Conservation (phyloP, 768 basidiomycete genomes). For the Pulveroboletus sp. region DNA sequence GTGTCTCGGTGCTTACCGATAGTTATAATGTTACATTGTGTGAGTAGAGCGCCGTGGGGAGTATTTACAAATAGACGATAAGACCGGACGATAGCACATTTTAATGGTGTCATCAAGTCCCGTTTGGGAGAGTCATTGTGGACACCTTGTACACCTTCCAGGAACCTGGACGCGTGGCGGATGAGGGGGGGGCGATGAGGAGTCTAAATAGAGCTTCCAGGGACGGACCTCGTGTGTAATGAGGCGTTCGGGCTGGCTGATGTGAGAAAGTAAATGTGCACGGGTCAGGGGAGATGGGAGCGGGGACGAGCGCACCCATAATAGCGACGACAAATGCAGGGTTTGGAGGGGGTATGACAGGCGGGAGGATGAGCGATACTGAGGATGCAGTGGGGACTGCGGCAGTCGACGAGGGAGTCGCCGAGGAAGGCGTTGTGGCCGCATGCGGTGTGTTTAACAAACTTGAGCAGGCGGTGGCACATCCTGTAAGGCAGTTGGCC, state of each 20-base stretch:
- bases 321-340: conserved; percentile 52
- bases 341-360: conserved; percentile 35
- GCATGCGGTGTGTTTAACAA: conserved; percentile 48
- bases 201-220: conserved; percentile 3
- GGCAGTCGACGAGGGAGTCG: conserved; percentile 51
- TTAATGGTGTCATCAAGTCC: neutral
- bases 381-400: conserved; percentile 36
- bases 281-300: neutral
- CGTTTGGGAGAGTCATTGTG: conserved; percentile 5
- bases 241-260: conserved; percentile 52
- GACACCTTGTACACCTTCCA: conserved; percentile 38
- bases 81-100: neutral
- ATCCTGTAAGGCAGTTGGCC: conserved; percentile 33
- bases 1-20: neutral
- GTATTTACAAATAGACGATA: conserved; percentile 12
- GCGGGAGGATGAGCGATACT: conserved; percentile 46
- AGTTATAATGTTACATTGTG: conserved; percentile 15
- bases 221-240: conserved; percentile 40
- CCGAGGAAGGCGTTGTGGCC: conserved; percentile 47
- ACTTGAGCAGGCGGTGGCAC: conserved; percentile 61
- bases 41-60: neutral
- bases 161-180: conserved; percentile 27
- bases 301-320: conserved; percentile 37
- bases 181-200: conserved; percentile 9
- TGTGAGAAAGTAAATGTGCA: conserved; percentile 1